phyloP scores from a whole-genome alignment of 164 flowering plant species.

The Chloranthus sessilifolius region DNA sequence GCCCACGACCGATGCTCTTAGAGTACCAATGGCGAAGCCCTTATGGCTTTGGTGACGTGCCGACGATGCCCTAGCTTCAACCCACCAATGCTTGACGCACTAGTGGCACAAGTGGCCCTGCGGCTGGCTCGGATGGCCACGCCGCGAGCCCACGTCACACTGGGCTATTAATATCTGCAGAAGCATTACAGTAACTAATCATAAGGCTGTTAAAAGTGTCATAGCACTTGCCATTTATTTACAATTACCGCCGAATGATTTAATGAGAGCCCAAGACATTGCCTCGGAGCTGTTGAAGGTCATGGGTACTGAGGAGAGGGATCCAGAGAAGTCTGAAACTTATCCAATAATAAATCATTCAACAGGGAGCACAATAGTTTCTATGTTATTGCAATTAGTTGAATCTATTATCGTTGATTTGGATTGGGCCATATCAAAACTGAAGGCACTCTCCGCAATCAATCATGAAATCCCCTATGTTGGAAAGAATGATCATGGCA shows the following conservation, averaged over 20 bases:
- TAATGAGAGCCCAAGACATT: slow-evolving; percentile 43
- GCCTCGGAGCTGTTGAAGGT: slow-evolving; percentile 53
- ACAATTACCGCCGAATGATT: slow-evolving; percentile 51
- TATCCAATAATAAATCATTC: slow-evolving; percentile 53
- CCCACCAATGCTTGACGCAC: too few relatives aligned
- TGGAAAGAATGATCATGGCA: slow-evolving; percentile 16
- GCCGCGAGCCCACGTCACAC: too few relatives aligned
- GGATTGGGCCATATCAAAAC: slow-evolving; percentile 53
- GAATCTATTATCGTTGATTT: slow-evolving; percentile 48
- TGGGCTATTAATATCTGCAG: slow-evolving; percentile 57
- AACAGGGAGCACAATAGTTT: slow-evolving; percentile 38
- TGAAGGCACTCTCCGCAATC: slow-evolving; percentile 30
- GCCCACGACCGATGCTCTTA: too few relatives aligned
- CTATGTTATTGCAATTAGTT: slow-evolving; percentile 41
- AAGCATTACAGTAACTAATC: slow-evolving; percentile 25
- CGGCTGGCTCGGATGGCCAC: too few relatives aligned
- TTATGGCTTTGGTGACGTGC: too few relatives aligned
- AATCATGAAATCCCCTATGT: slow-evolving; percentile 21
- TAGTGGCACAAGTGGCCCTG: too few relatives aligned
- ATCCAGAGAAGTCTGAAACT: slow-evolving; percentile 39
- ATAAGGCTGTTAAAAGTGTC: slow-evolving; percentile 48
- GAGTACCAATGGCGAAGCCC: too few relatives aligned
- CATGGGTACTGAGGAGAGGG: slow-evolving; percentile 35
- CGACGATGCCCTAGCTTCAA: too few relatives aligned
- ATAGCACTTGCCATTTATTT: slow-evolving; percentile 38